Evolutionary conservation across 768 basidiomycete species (phyloP).

Genomic region (Leccinellum albellum): DNA sequence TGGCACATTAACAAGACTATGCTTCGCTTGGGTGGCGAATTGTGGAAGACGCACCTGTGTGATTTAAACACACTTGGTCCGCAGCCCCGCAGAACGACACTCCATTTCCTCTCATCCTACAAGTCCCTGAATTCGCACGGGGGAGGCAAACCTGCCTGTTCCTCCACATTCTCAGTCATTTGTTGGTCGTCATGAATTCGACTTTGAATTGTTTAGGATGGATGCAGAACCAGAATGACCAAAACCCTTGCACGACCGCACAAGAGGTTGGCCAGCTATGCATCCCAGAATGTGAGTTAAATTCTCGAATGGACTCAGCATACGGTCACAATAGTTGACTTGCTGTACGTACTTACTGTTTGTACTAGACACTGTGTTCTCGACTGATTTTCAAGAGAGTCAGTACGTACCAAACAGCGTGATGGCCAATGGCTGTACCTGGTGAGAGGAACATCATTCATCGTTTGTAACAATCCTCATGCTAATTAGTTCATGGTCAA

Average conservation of each 20-base stretch:
- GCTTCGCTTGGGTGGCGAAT: slow-evolving; percentile 2
- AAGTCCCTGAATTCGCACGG: background rate
- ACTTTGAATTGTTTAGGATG: slow-evolving; percentile 6
- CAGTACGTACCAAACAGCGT: slow-evolving; percentile 17
- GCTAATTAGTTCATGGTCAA: slow-evolving; percentile 25
- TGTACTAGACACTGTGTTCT: slow-evolving; percentile 14
- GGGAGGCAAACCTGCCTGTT: background rate
- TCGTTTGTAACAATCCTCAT: background rate
- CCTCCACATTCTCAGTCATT: background rate
- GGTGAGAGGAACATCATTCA: slow-evolving; percentile 11
- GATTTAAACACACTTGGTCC: background rate
- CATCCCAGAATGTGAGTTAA: slow-evolving; percentile 10
- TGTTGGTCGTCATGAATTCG: slow-evolving; percentile 5
- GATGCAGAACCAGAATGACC: slow-evolving; percentile 9
- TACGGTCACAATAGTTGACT: background rate
- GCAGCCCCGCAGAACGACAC: background rate
- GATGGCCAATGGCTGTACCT: slow-evolving; percentile 19
- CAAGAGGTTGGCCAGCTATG: slow-evolving; percentile 20
- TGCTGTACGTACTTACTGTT: background rate
- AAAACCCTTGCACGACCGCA: slow-evolving; percentile 17
- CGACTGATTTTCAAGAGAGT: slow-evolving; percentile 13
- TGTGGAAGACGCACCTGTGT: background rate
- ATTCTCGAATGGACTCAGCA: background rate
- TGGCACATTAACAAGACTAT: slow-evolving; percentile 3
- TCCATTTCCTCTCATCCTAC: background rate